These are phyloP conservation scores for Trichoderma oligosporum DNA, from an alignment of 2,329 filamentous ascomycete species.

Conservation along the genomic window DNA sequence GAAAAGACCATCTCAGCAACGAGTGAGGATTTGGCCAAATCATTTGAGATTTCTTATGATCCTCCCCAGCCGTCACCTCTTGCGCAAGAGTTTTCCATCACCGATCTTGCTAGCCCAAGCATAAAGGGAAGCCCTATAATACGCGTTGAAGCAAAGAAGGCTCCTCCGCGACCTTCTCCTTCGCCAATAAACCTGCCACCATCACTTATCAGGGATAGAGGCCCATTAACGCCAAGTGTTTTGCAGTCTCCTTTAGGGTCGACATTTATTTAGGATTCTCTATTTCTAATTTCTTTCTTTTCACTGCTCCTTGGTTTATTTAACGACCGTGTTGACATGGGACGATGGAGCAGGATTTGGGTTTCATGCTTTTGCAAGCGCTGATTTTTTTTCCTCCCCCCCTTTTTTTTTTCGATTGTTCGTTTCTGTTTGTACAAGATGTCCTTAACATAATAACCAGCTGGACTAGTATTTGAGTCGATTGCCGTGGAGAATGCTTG, in stretches of 20 bases:
- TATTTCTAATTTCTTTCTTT: not conserved
- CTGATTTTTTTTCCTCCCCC: not conserved
- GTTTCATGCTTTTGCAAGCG: conserved; percentile 14
- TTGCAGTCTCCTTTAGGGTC: conserved; percentile 5
- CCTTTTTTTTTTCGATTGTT: not conserved
- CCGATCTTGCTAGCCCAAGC: conserved; percentile 6
- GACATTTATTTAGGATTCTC: conserved; percentile 11
- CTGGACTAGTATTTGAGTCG: conserved; percentile 17
- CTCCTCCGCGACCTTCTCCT: conserved; percentile 33
- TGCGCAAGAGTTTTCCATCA: conserved; percentile 28
- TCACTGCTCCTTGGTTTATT: conserved; percentile 4
- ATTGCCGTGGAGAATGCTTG: not conserved
- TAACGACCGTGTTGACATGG: conserved; percentile 17
- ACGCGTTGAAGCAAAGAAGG: conserved; percentile 33
- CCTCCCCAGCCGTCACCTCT: conserved; percentile 28
- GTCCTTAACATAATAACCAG: conserved; percentile 4
- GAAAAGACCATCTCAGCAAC: conserved; percentile 34
- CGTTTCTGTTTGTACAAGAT: not conserved
- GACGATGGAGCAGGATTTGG: conserved; percentile 6
- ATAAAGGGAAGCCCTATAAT: conserved; percentile 18
- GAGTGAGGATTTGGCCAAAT: conserved; percentile 31
- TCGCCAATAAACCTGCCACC: conserved; percentile 30
- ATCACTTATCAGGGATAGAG: conserved; percentile 18
- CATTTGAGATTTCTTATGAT: conserved; percentile 31
- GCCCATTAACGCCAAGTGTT: conserved; percentile 1